A percentile compares a stretch with the other conserved stretches of the same genome.
phyloP scores from a whole-genome alignment of 2,329 filamentous ascomycete species.

The Colletotrichum gigasporum region DNA sequence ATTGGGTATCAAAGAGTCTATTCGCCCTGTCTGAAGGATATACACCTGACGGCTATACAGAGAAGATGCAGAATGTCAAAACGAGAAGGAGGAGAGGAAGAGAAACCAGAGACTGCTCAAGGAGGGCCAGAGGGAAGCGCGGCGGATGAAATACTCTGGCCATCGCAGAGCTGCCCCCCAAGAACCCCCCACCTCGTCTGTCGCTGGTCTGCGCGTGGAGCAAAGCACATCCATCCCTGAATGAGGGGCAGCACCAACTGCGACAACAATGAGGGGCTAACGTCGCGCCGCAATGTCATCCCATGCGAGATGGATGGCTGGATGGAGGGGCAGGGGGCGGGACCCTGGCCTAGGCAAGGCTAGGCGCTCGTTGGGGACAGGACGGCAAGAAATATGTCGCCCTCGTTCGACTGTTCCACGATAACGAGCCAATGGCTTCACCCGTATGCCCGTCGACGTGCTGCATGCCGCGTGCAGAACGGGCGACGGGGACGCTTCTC shows the following conservation, averaged over 20 bases:
- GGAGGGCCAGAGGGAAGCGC: conserved; percentile 5
- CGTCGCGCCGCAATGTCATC: conserved; percentile 20
- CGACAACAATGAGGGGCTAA: conserved; percentile 22
- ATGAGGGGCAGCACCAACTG: conserved; percentile 26
- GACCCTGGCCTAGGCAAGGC: conserved; percentile 11
- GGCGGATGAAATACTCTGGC: conserved; percentile 30
- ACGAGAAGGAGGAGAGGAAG: conserved; percentile 1
- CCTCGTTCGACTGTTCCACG: not conserved
- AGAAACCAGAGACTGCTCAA: not conserved
- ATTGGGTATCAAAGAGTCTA: not conserved
- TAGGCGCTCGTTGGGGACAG: conserved; percentile 9
- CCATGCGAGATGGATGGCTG: conserved; percentile 13
- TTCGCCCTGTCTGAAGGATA: not conserved
- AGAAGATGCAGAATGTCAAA: not conserved
- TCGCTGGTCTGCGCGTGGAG: conserved; percentile 11
- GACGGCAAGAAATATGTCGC: not conserved
- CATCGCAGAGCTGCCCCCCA: conserved; percentile 18
- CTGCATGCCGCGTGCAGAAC: not conserved
- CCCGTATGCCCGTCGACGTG: not conserved
- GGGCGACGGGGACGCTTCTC: not conserved
- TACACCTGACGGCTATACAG: not conserved
- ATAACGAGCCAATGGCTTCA: not conserved
- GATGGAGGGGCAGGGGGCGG: not conserved
- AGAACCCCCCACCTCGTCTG: conserved; percentile 19
- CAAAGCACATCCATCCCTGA: conserved; percentile 14